These are phyloP conservation scores for Aspergillus mulundensis DNA, from an alignment of 495 filamentous ascomycete genomes.

Conservation along the genomic window DNA sequence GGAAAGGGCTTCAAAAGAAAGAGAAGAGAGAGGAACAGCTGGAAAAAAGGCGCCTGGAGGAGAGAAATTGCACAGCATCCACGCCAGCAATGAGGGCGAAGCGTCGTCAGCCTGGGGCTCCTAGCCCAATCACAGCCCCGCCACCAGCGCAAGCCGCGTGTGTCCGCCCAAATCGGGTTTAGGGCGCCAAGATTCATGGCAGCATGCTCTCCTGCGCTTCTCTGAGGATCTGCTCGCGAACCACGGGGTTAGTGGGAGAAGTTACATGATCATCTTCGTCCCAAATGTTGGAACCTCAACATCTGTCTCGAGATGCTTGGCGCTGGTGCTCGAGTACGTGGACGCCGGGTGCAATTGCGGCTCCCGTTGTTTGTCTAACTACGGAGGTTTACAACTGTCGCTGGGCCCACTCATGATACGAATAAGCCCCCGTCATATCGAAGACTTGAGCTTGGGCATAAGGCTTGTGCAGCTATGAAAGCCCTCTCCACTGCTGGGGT, in stretches of 20 bases:
- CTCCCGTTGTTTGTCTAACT: not conserved
- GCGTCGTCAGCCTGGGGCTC: constrained; percentile 44
- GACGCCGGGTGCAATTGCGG: not conserved
- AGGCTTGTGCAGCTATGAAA: no score
- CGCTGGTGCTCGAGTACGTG: not conserved
- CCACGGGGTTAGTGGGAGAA: not conserved
- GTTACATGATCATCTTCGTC: not conserved
- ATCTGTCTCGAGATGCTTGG: not conserved
- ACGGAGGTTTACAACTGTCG: constrained; percentile 1
- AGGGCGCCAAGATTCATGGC: constrained; percentile 25
- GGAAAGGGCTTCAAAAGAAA: constrained; percentile 7
- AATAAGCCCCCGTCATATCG: not conserved
- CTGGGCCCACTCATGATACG: not conserved
- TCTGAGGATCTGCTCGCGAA: not conserved
- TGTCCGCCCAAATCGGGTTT: constrained; percentile 34
- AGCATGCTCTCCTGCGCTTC: constrained; percentile 16
- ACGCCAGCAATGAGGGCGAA: constrained; percentile 31
- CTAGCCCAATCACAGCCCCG: constrained; percentile 41
- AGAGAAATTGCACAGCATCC: constrained; percentile 19
- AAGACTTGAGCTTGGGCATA: not conserved
- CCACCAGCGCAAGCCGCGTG: constrained; percentile 41
- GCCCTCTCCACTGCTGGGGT: constrained; percentile 14
- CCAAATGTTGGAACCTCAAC: not conserved
- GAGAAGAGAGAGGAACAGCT: constrained; percentile 5
- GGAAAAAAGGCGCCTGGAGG: constrained; percentile 13